Conservation (phyloP, 2,329 filamentous ascomycete genomes). For the Aspergillus sp. region DNA sequence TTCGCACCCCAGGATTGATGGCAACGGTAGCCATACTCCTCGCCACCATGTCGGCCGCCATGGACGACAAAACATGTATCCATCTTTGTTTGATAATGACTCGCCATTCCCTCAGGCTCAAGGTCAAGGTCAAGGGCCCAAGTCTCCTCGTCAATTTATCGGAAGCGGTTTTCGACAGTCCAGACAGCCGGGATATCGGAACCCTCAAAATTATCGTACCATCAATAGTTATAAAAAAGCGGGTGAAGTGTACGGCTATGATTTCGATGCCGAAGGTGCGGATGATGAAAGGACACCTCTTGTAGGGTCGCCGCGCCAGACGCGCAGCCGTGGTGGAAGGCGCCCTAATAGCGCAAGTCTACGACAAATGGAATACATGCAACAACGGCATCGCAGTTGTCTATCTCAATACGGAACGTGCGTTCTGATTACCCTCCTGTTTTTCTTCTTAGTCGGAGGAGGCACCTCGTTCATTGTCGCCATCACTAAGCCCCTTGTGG, state of each 20-base stretch:
- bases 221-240: slow-evolving; percentile 54
- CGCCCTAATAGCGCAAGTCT: slow-evolving; percentile 57
- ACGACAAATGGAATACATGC: slow-evolving; percentile 72
- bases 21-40: slow-evolving; percentile 56
- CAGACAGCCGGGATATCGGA: slow-evolving; percentile 69
- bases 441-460: slow-evolving; percentile 79
- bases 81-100: slow-evolving; percentile 73
- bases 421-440: slow-evolving; percentile 75
- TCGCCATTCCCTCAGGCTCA: slow-evolving; percentile 68
- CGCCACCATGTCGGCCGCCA: slow-evolving; percentile 80
- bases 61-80: slow-evolving; percentile 67
- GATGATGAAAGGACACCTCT: slow-evolving; percentile 89
- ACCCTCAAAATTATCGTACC: slow-evolving; percentile 50
- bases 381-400: slow-evolving; percentile 63
- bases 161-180: slow-evolving; percentile 61
- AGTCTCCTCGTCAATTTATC: slow-evolving; percentile 56
- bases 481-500: slow-evolving; percentile 80
- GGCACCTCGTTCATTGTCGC: slow-evolving; percentile 87
- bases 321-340: slow-evolving; percentile 56
- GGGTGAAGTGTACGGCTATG: slow-evolving; percentile 68
- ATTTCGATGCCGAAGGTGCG: slow-evolving; percentile 78
- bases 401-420: slow-evolving; percentile 81
- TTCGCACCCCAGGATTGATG: slow-evolving; percentile 61
- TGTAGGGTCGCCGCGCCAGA: slow-evolving; percentile 62
- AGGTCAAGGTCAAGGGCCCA: slow-evolving; percentile 65